A percentile compares a stretch with the other conserved stretches of the same genome.
phyloP scores from a whole-genome alignment of 768 basidiomycete genomes.

The Mycena rebaudengoi region DNA sequence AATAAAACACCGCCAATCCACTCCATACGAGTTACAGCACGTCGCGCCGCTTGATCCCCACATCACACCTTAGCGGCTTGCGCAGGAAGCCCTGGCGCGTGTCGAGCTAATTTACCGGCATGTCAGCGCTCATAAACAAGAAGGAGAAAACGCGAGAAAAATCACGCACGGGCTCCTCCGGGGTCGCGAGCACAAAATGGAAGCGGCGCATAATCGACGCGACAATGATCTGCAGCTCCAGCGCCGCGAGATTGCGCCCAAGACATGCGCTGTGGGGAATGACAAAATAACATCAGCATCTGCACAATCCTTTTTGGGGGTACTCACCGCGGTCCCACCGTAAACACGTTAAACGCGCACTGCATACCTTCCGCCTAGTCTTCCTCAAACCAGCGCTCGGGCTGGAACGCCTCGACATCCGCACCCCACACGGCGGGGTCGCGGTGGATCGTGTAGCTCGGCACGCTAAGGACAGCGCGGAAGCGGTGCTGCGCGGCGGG shows the following conservation, averaged over 20 bases:
- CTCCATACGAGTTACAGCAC: too few species aligned
- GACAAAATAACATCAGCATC: slow-evolving; percentile 7
- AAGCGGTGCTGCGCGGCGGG: too few species aligned
- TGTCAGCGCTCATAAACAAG: background rate
- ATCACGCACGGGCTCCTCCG: slow-evolving; percentile 63
- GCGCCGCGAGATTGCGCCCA: slow-evolving; percentile 79
- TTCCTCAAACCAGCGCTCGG: slow-evolving; percentile 86
- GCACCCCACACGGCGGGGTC: slow-evolving; percentile 77
- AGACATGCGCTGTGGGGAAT: slow-evolving; percentile 69
- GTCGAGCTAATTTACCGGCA: background rate
- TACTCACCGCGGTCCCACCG: slow-evolving; percentile 76
- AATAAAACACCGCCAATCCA: too few species aligned
- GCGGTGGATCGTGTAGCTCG: slow-evolving; percentile 85
- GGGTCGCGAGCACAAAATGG: slow-evolving; percentile 72
- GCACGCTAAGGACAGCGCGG: slow-evolving; percentile 77
- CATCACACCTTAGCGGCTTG: background rate
- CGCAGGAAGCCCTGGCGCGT: background rate
- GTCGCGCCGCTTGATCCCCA: background rate
- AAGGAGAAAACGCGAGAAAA: background rate
- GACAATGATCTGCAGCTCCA: slow-evolving; percentile 82
- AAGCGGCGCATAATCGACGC: slow-evolving; percentile 80
- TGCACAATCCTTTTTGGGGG: background rate
- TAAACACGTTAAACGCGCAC: slow-evolving; percentile 76
- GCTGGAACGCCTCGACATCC: slow-evolving; percentile 76
- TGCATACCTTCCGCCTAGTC: slow-evolving; percentile 65